phyloP scores from a whole-genome alignment of 208 protist genomes.

The Trypanosomatidae sp. region DNA sequence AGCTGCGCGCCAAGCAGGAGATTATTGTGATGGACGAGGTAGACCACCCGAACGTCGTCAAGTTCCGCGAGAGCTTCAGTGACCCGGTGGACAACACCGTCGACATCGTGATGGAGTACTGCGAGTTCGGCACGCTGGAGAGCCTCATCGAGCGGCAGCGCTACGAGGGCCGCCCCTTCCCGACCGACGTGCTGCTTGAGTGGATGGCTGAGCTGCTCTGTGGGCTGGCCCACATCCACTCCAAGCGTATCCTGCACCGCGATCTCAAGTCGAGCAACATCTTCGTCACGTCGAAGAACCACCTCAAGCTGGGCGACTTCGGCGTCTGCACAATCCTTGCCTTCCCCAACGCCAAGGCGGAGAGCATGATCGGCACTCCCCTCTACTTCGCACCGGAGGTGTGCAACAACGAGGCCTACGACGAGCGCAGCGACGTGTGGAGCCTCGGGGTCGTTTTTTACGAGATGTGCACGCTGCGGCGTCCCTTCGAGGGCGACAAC shows the following conservation, averaged over 20 bases:
- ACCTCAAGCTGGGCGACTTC: slow-evolving; percentile 93
- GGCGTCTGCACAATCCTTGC: slow-evolving; percentile 81
- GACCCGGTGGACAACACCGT: slow-evolving; percentile 48
- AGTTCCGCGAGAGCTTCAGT: slow-evolving; percentile 86
- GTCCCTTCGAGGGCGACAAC: slow-evolving; percentile 74
- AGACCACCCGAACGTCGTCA: slow-evolving; percentile 90
- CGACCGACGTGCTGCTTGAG: slow-evolving; percentile 76
- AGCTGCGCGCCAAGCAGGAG: slow-evolving; percentile 74
- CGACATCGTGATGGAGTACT: slow-evolving; percentile 93
- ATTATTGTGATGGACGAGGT: slow-evolving; percentile 89
- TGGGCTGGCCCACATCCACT: slow-evolving; percentile 87
- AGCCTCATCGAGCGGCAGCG: slow-evolving; percentile 84
- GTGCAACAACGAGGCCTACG: slow-evolving; percentile 86
- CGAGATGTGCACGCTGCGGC: slow-evolving; percentile 93
- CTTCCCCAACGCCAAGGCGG: slow-evolving; percentile 54
- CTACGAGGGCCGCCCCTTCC: slow-evolving; percentile 59
- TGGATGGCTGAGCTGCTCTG: slow-evolving; percentile 91
- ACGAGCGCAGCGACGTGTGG: slow-evolving; percentile 94
- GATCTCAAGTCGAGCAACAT: slow-evolving; percentile 95
- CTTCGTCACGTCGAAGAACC: slow-evolving; percentile 87
- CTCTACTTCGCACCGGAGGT: slow-evolving; percentile 93
- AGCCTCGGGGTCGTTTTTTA: slow-evolving; percentile 95
- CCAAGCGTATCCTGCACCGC: slow-evolving; percentile 88
- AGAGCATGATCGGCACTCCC: slow-evolving; percentile 88
- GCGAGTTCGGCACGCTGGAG: slow-evolving; percentile 80